These are phyloP conservation scores for Calonectria pteridis DNA, from an alignment of 2,329 filamentous ascomycete species.

Conservation along the genomic window DNA sequence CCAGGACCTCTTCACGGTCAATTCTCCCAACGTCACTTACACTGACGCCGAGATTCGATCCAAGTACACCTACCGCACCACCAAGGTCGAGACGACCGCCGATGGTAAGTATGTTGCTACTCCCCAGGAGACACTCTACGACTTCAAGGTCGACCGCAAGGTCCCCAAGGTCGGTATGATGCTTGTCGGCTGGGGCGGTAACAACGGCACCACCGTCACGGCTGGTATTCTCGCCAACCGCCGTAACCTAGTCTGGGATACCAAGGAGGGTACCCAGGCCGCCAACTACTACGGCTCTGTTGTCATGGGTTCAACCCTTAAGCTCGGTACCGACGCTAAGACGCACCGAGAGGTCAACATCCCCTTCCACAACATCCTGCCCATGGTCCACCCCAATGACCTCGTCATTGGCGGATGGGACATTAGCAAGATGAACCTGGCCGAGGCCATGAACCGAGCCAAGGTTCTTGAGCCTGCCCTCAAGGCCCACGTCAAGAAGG, in stretches of 20 bases:
- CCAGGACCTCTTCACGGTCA: constrained; percentile 83
- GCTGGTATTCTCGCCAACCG: constrained; percentile 98
- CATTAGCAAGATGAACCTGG: constrained; percentile 91
- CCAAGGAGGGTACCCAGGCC: constrained; percentile 84
- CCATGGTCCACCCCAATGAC: constrained; percentile 98
- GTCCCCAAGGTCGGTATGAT: constrained; percentile 95
- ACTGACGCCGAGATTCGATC: constrained; percentile 89
- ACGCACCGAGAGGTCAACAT: constrained; percentile 94
- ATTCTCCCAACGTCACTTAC: constrained; percentile 93
- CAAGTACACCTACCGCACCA: constrained; percentile 97
- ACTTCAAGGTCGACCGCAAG: constrained; percentile 97
- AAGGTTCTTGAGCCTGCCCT: constrained; percentile 95
- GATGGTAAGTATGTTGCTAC: constrained; percentile 85
- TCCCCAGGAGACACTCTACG: constrained; percentile 90
- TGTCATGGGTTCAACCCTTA: constrained; percentile 97
- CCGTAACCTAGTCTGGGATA: constrained; percentile 88
- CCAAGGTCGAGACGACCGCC: constrained; percentile 77
- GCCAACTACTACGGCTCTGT: constrained; percentile 99
- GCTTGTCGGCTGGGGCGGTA: constrained; percentile 97
- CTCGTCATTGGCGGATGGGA: constrained; percentile 97
- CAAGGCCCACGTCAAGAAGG: constrained; percentile 90
- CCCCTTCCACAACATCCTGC: constrained; percentile 92
- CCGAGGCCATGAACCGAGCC: constrained; percentile 94
- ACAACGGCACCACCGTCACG: constrained; percentile 97
- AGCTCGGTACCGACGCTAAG: constrained; percentile 89